Evolutionary conservation across 371 early-diverging fungal genomes (phyloP), one percentile per base, ranked within the genome.

Genomic region (Nosema bombycis): DNA sequence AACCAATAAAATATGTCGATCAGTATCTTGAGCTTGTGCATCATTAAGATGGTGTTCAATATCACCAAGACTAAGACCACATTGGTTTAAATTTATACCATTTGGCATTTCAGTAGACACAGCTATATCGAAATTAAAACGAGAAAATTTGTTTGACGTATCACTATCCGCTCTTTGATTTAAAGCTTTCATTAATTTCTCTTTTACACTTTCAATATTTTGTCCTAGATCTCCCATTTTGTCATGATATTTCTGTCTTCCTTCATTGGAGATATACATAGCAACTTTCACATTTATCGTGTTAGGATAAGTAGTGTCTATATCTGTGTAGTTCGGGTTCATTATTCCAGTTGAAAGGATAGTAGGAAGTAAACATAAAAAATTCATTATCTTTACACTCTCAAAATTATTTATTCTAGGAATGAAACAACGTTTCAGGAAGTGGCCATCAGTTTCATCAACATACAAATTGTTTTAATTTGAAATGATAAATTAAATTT

Each of bases 81-180:
- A 78, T 24, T 24, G 32, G 26, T 78, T 72, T n/a, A 78, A 23
- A 30, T 72, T 66, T 28, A 78, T 72, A 12, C 69, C 78, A 1
- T 23, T 26, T 12, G 78, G 72, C n/a, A 37, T 29, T 63, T 64
- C 66, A 28, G 60, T 37, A 33, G 29, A 29, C 21, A 78, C 60
- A 57, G 21, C 64, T 33, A 58, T 38, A 30, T 63, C 28, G 58
- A 78, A 71, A 18, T 63, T 12, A 33, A 78, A 32, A 12, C 21
- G n/a, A 2, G 57, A 1, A 10, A 37, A 34, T 34, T 67, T 78
- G 36, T 72, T 46, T 23, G 58, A 62, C 28, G 64, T 55, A 24
- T 69, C 77, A 26, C 24, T 66, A 18, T 23, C 54, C 29, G 75
- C 64, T 58, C 60, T 54, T 56, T 71, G 37, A 32, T 70, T 77